Base-by-base conservation (phyloP, 2,329 filamentous ascomycete species). In the Trichoderma sp. region DNA sequence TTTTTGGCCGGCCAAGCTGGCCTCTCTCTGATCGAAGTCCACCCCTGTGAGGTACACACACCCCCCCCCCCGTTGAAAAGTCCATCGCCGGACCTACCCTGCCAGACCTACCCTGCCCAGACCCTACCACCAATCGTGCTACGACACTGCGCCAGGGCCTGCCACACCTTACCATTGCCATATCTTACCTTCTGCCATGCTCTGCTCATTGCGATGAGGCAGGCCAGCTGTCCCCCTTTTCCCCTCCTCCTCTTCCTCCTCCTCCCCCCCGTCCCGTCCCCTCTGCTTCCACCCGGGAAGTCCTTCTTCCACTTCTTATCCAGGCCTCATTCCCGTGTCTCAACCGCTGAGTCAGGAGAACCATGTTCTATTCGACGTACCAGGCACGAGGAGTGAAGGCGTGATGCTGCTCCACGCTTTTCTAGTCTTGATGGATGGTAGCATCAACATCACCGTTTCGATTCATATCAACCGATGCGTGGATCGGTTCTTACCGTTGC, bases 121-220 rank as follows among this genome's bases (percentile, higher is more conserved):
- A 43, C 48, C 48, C 63, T 65, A 45, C 28, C 63, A 65, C 48
- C 43, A 28, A 28, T 28, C 56, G 63, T n/a, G 41, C 63, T 55
- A 55, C 63, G 10, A 65, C 41, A 60, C 54, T 44, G 55, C 55
- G 45, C 63, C 48, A 24, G 39, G 43, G 45, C 62, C 57, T 61
- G 63, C 48, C 63, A 56, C 54, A 57, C 34, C 57, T 60, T 59
- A 48, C 63, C 24, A 41, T 52, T 45, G 63, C 55, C 63, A 61
- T 65, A 57, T 52, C 63, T 65, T 59, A 45, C 55, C 63, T 47
- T 52, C 39, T 45, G 55, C 55, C 55, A 59, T 64, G 63, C 45
- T 50, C 41, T 65, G 26, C 43, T 47, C 45, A 58, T 65, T 12
- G 63, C 56, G 26, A 63, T 55, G 51, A 63, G 60, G 56, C 60